phyloP scores from a whole-genome alignment of 106 monocot genomes.

The Vanilla planifolia region DNA sequence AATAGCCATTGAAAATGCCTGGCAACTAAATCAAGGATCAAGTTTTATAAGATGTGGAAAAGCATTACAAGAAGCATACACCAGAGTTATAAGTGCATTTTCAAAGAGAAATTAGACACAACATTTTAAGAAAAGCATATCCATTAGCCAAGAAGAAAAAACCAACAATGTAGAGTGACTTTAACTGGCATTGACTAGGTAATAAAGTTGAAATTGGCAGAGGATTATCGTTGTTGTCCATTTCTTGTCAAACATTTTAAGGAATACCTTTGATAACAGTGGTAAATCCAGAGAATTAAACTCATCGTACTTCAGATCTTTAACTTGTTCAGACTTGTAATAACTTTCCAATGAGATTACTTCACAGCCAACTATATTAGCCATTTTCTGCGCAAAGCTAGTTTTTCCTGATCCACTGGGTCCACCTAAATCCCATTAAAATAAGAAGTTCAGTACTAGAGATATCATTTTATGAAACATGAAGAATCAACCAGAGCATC shows the following conservation, averaged over 20 bases:
- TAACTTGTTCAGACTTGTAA: constrained; percentile 87
- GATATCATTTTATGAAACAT: neutral
- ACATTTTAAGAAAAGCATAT: neutral
- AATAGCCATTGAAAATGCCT: too few relatives aligned
- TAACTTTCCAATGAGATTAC: constrained; percentile 93
- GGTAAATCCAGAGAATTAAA: constrained; percentile 79
- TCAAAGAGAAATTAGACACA: too few relatives aligned
- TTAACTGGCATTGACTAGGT: neutral
- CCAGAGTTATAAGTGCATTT: too few relatives aligned
- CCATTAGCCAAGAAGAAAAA: neutral
- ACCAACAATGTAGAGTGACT: neutral
- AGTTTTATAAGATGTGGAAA: too few relatives aligned
- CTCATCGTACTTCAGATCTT: constrained; percentile 84
- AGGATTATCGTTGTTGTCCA: neutral
- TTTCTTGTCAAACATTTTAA: neutral
- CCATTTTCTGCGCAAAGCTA: constrained; percentile 97
- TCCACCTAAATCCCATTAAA: constrained; percentile 48
- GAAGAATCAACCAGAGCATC: neutral
- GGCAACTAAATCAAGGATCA: too few relatives aligned
- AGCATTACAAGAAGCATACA: too few relatives aligned
- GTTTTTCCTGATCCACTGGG: constrained; percentile 99
- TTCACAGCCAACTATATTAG: constrained; percentile 97
- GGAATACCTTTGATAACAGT: constrained; percentile 73
- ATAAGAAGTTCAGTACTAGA: neutral
- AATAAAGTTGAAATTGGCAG: neutral